Percentiles rank a stretch among this genome's conserved stretches.
phyloP scores from a whole-genome alignment of 805 yeast species.

The Candida nonsorbophila region DNA sequence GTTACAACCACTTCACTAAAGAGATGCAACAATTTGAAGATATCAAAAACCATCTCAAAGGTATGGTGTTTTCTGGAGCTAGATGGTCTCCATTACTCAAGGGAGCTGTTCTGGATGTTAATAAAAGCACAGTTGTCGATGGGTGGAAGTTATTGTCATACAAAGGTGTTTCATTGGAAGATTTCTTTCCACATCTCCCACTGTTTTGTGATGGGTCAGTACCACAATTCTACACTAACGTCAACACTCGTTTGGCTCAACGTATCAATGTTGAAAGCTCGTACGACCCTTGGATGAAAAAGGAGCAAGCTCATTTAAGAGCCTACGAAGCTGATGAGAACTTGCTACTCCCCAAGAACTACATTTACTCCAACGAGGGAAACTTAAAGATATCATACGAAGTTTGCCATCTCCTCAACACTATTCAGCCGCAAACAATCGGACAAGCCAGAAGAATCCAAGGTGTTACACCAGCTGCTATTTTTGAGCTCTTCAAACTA shows the following conservation, averaged over 20 bases:
- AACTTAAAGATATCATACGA: slow-evolving; percentile 60
- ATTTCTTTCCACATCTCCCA: slow-evolving; percentile 22
- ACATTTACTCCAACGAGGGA: slow-evolving; percentile 56
- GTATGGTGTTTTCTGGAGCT: slow-evolving; percentile 44
- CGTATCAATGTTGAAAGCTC: slow-evolving; percentile 75
- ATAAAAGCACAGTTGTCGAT: slow-evolving; percentile 23
- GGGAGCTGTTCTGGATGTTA: slow-evolving; percentile 47
- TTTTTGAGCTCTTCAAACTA: slow-evolving; percentile 68
- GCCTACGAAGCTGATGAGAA: slow-evolving; percentile 85
- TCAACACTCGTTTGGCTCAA: slow-evolving; percentile 40
- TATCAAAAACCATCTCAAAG: slow-evolving; percentile 41
- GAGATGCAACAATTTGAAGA: slow-evolving; percentile 44
- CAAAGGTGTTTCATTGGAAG: slow-evolving; percentile 32
- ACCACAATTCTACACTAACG: slow-evolving; percentile 19
- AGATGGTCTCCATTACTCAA: slow-evolving; percentile 58
- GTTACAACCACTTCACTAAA: slow-evolving; percentile 45
- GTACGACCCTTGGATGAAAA: slow-evolving; percentile 72
- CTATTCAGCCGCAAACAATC: slow-evolving; percentile 78
- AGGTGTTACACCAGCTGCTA: slow-evolving; percentile 92
- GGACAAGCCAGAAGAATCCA: slow-evolving; percentile 95
- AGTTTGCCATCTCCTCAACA: slow-evolving; percentile 61
- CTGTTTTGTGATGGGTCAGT: slow-evolving; percentile 13
- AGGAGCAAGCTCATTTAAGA: slow-evolving; percentile 64
- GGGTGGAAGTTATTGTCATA: slow-evolving; percentile 73
- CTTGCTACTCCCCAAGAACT: slow-evolving; percentile 61